A percentile compares a stretch with the other conserved stretches of the same genome.
Evolutionary conservation across 306 rosid species (phyloP).

Genomic region (Hippophae gyantsensis): DNA sequence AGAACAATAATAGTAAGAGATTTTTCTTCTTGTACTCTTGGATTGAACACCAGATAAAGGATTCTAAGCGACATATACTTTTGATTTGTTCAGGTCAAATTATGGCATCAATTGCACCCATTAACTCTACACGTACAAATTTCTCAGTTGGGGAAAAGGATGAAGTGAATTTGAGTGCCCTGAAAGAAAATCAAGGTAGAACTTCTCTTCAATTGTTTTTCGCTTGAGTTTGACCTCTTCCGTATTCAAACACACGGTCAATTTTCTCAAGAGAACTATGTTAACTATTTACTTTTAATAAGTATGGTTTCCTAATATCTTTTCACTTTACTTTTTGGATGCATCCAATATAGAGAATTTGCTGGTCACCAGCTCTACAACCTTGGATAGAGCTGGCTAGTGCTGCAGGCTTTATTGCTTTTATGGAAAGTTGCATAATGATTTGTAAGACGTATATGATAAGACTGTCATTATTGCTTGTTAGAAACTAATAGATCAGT

Average conservation of each 20-base stretch:
- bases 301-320: too few relatives aligned
- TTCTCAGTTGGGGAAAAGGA: conserved; percentile 19
- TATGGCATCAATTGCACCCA: conserved; percentile 7
- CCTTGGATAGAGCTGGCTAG: too few relatives aligned
- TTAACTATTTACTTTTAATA: too few relatives aligned
- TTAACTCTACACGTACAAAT: conserved; percentile 18
- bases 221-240: background rate
- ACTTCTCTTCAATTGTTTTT: conserved; percentile 2
- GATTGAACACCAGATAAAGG: background rate
- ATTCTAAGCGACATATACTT: background rate
- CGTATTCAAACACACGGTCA: background rate
- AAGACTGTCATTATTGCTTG: too few relatives aligned
- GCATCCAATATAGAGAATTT: too few relatives aligned
- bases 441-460: too few relatives aligned
- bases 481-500: too few relatives aligned
- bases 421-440: too few relatives aligned
- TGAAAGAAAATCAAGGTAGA: conserved; percentile 36
- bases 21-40: conserved; percentile 13
- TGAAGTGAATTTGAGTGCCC: conserved; percentile 15
- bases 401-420: too few relatives aligned
- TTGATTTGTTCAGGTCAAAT: background rate
- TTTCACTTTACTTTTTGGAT: too few relatives aligned
- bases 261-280: background rate
- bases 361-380: too few relatives aligned
- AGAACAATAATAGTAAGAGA: conserved; percentile 24